Base-by-base conservation (phyloP, 257 asterid species). In the Nyctanthes arbortristis region DNA sequence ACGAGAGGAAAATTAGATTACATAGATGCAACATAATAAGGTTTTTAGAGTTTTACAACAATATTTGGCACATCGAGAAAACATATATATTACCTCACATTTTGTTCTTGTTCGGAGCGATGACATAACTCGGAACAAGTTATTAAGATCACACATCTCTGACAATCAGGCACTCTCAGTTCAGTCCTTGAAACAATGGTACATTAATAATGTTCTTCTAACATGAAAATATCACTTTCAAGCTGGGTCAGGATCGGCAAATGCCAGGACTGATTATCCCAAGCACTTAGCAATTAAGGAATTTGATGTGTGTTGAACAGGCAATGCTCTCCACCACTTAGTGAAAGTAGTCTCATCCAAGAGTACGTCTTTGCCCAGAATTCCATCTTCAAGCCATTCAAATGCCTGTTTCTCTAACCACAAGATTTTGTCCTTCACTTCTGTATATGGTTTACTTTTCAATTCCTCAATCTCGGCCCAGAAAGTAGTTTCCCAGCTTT, bases 391-490 rank as follows among this genome's bases (percentile, higher is more conserved):
- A 12, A 81, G 75, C 96, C 96, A 92, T 13, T 18, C 39, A 70
- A 24, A 9, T 12, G 75, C 77, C 2, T 71, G 73, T 74, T 77
- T 65, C 81, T 92, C 98, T 31, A 90, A 58, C 65, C 68, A 73
- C 80, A 83, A 13, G 64, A 85, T 40, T 43, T 60, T 75, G 66
- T 77, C 81, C 85, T 82, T 77, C 64, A 76, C 87, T 12, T 66
- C 72, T 18, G 9, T 81, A 66, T 76, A 79, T 0, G 78, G 82
- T 75, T 72, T 74, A 33, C 49, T 56, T 59, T 84, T 90, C 72
- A 90, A 71, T 75, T 92, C 98, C 87, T 90, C 98, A n/a, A 92
- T 89, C 63, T 88, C 93, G 0, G 97, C 95, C 97, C 97, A 92
- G 63, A 92, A 88, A 20, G 95, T 90, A 1, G 88, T 73, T 80